Conservation (phyloP, 345 rosid genomes). For the Eutrema yunnanense region DNA sequence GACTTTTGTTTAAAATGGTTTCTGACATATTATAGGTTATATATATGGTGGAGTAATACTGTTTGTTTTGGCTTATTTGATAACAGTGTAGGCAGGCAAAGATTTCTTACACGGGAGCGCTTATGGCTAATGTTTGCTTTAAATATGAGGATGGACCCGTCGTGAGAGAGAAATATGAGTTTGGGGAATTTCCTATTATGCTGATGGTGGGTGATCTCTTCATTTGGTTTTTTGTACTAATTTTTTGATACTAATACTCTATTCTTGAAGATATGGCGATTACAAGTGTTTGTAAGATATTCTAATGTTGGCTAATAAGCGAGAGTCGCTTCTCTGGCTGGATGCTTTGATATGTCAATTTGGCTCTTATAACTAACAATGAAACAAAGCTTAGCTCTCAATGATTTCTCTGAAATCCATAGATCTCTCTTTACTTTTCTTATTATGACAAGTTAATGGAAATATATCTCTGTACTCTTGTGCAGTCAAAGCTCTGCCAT, state of each 20-base stretch:
- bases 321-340: not conserved
- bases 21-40: not conserved
- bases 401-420: not conserved
- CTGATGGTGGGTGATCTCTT: constrained; percentile 50
- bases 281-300: not conserved
- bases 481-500: constrained; percentile 83
- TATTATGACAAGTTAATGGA: not conserved
- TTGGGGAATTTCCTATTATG: constrained; percentile 89
- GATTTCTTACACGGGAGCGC: constrained; percentile 66
- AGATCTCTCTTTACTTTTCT: not conserved
- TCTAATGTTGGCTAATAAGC: not conserved
- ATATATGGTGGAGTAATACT: not conserved
- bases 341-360: not conserved
- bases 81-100: constrained; percentile 86
- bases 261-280: not conserved
- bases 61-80: not conserved
- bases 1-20: not conserved
- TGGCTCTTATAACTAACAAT: not conserved
- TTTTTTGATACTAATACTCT: not conserved
- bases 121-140: constrained; percentile 55
- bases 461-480: not conserved
- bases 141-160: constrained; percentile 37
- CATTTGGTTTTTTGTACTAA: not conserved
- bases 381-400: not conserved
- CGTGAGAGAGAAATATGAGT: constrained; percentile 54